phyloP scores from a whole-genome alignment of 2,329 filamentous ascomycete genomes.

The Colletotrichum chlorophyti region DNA sequence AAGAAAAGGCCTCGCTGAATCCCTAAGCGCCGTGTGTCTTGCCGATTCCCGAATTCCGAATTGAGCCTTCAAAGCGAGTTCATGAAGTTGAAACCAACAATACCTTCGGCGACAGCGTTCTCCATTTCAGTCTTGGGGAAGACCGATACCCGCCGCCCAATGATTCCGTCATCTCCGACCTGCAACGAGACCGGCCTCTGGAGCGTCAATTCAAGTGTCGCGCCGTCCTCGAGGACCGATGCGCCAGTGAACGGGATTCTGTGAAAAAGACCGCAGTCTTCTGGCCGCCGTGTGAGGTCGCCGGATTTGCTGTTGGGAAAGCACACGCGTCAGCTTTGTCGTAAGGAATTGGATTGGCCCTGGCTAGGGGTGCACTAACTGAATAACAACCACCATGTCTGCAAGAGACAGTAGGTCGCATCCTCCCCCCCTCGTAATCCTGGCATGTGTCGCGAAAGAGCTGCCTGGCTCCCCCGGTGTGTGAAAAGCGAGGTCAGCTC shows the following conservation, averaged over 20 bases:
- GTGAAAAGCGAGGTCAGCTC: slow-evolving; percentile 52
- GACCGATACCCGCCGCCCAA: slow-evolving; percentile 54
- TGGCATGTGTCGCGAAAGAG: slow-evolving; percentile 48
- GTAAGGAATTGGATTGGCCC: too few species aligned
- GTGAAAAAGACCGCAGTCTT: slow-evolving; percentile 50
- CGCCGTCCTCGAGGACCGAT: slow-evolving; percentile 8
- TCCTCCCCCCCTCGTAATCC: slow-evolving; percentile 41
- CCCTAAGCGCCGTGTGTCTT: neutral
- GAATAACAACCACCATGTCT: slow-evolving; percentile 48
- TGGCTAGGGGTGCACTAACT: too few species aligned
- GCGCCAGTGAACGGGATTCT: slow-evolving; percentile 41
- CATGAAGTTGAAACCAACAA: slow-evolving; percentile 54
- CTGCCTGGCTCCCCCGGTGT: slow-evolving; percentile 46
- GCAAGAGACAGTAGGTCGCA: neutral
- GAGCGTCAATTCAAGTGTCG: slow-evolving; percentile 42
- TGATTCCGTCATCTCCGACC: slow-evolving; percentile 54
- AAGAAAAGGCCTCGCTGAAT: too few species aligned
- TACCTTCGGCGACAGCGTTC: slow-evolving; percentile 51
- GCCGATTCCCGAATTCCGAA: neutral
- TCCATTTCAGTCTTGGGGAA: slow-evolving; percentile 35
- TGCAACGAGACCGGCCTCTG: slow-evolving; percentile 48
- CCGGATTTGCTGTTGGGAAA: slow-evolving; percentile 43
- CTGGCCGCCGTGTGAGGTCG: slow-evolving; percentile 47
- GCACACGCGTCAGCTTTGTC: neutral
- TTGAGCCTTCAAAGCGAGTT: neutral